A percentile compares a stretch with the other conserved stretches of the same genome.
Conservation (phyloP, 2,329 filamentous ascomycete species). For the Ceratocystis destructans region DNA sequence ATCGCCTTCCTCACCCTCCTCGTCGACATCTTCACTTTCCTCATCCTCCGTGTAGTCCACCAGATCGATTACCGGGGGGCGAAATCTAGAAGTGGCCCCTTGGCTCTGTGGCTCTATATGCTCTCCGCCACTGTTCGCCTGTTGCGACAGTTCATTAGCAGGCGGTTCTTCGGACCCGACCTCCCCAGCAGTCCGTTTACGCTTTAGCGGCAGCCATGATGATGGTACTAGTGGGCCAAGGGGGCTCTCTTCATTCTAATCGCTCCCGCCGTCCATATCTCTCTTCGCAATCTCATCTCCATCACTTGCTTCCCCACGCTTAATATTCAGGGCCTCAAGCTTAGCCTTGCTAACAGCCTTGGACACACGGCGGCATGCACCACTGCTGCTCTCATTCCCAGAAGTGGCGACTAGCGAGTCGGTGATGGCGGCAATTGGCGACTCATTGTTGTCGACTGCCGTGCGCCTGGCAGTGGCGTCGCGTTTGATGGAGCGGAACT, state of each 20-base stretch:
- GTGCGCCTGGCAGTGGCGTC: conserved; percentile 36
- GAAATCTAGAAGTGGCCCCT: no score
- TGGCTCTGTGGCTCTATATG: no score
- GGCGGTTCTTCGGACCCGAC: no score
- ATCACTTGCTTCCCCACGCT: conserved; percentile 23
- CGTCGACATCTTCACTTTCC: neutral
- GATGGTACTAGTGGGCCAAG: conserved; percentile 18
- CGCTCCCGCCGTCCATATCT: conserved; percentile 24
- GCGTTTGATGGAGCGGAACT: conserved; percentile 43
- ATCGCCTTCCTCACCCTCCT: neutral
- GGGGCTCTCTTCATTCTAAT: conserved; percentile 20
- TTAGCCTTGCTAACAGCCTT: conserved; percentile 14
- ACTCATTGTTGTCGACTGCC: conserved; percentile 32
- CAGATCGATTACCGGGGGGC: neutral
- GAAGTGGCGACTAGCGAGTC: conserved; percentile 20
- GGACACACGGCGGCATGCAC: conserved; percentile 15
- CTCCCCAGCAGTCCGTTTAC: neutral
- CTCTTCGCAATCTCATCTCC: conserved; percentile 14
- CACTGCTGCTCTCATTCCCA: conserved; percentile 12
- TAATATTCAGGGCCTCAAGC: conserved; percentile 19
- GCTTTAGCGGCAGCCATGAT: conserved; percentile 6
- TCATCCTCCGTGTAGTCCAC: neutral
- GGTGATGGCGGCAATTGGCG: conserved; percentile 32
- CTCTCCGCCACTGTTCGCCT: no score
- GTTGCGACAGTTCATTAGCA: no score